Evolutionary conservation across 2,329 filamentous ascomycete genomes (phyloP), one percentile per base, ranked within the genome.

Genomic region (Metarhizium album): DNA sequence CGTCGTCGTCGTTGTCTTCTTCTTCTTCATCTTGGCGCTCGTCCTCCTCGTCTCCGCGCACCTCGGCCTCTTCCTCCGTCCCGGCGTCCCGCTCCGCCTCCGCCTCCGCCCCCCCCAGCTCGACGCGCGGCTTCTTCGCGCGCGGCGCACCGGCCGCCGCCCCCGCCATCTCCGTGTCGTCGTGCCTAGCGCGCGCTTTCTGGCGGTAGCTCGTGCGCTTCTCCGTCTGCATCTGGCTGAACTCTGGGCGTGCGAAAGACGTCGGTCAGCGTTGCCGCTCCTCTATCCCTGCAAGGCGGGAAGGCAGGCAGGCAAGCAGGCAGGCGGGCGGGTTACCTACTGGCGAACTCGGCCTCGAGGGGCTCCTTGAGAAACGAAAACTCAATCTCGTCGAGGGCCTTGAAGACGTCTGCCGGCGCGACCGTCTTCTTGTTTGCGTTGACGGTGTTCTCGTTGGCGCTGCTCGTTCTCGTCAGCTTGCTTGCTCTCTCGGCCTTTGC

Each of bases 351-450:
- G 5, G 81, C 83, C 66, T 91, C 84, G 31, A 91, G 71, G 33
- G 81, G 74, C 51, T 73, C 73, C 14, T 79, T 78, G 51, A 88
- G 72, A 63, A 90, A 90, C n/a, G 74, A 75, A 46, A 87, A 87
- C 64, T 91, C 87, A 45, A 83, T 78, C 37, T 87, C 83, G n/a
- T 86, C 81, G 45, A 93, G 74, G 0, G 86, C 87, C 47, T 82
- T 81, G 61, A 90, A 82, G 40, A 93, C 85, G 62, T 91, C 86
- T 40, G 77, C 75, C 0, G 86, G 85, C 59, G 80, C 77, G 58
- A 93, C 85, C 0, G 86, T 91, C 71, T 90, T 90, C 64, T 89
- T 86, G 63, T 78, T 79, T n/a, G 76, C 75, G 46, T 70, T 70
- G 48, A 75, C 66, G 6, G 87, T 87, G 60, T 82, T 75, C 58